Conservation (phyloP, 176 grass and related monocot species). For the Areca catechu region DNA sequence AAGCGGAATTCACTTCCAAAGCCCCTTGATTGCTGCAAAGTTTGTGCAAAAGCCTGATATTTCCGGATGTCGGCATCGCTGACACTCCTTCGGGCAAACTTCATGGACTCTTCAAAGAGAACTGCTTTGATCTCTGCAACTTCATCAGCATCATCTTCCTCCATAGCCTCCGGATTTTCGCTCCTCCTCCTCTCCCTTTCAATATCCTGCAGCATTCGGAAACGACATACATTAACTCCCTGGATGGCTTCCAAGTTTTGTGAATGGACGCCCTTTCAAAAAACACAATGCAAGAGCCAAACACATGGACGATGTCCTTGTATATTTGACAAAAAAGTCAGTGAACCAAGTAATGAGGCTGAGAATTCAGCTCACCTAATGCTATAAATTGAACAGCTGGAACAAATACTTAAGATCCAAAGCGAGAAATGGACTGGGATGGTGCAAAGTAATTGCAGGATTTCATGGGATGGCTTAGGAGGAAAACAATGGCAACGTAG, state of each 20-base stretch:
- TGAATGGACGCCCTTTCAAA: too few relatives aligned
- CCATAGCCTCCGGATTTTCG: slow-evolving; percentile 78
- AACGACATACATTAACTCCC: neutral
- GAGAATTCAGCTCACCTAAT: too few relatives aligned
- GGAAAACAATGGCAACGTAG: too few relatives aligned
- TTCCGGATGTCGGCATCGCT: slow-evolving; percentile 78
- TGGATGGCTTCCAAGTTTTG: neutral
- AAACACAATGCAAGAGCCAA: too few relatives aligned
- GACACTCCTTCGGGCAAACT: slow-evolving; percentile 70
- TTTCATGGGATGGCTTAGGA: too few relatives aligned
- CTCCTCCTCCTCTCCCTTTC: slow-evolving; percentile 54
- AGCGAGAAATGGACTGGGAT: too few relatives aligned
- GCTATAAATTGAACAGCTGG: too few relatives aligned
- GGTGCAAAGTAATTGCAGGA: too few relatives aligned
- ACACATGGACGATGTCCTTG: too few relatives aligned
- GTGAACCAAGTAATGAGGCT: too few relatives aligned
- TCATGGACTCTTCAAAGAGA: slow-evolving; percentile 89
- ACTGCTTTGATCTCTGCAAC: slow-evolving; percentile 62
- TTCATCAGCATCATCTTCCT: slow-evolving; percentile 55
- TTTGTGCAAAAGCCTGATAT: slow-evolving; percentile 84
- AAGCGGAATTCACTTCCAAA: slow-evolving; percentile 81
- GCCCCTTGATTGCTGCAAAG: slow-evolving; percentile 70
- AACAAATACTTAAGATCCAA: too few relatives aligned
- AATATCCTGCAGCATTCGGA: slow-evolving; percentile 34
- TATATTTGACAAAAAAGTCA: too few relatives aligned